Evolutionary conservation across 257 asterid species (phyloP).

Genomic region (Perilla frutescens): DNA sequence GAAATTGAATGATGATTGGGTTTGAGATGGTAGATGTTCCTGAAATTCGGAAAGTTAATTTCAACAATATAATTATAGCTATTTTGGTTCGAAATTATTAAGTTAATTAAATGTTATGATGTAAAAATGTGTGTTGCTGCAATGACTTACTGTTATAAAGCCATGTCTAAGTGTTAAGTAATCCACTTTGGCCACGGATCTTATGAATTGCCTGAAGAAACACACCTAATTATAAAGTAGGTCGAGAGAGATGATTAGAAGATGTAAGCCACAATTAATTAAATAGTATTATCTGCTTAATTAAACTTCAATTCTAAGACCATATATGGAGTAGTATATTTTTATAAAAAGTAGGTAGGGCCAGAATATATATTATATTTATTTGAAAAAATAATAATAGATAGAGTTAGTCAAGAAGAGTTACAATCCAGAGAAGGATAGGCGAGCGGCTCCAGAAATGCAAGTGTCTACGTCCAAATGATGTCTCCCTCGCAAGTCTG

Average conservation of each 20-base stretch:
- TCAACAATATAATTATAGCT: no score
- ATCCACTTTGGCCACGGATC: conserved; percentile 84
- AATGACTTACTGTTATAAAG: conserved; percentile 64
- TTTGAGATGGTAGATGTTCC: conserved; percentile 90
- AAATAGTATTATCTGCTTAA: no score
- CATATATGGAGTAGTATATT: no score
- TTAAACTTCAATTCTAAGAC: no score
- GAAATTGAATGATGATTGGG: conserved; percentile 71
- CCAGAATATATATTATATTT: background rate
- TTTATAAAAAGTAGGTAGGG: background rate
- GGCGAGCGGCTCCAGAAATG: conserved; percentile 81
- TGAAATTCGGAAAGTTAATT: conserved; percentile 34
- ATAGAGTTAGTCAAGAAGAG: conserved; percentile 2
- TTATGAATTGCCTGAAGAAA: conserved; percentile 83
- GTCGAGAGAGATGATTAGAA: background rate
- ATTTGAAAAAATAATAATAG: background rate
- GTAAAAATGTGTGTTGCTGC: no score
- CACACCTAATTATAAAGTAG: conserved; percentile 55
- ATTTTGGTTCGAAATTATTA: no score
- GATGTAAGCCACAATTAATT: no score
- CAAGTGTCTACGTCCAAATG: conserved; percentile 88
- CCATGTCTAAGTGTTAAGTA: conserved; percentile 88
- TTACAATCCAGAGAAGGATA: conserved; percentile 78
- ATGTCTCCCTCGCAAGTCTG: conserved; percentile 91
- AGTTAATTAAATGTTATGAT: no score